Conservation (phyloP, 1,284 basidiomycete genomes). For the Ustilago loliicola region DNA sequence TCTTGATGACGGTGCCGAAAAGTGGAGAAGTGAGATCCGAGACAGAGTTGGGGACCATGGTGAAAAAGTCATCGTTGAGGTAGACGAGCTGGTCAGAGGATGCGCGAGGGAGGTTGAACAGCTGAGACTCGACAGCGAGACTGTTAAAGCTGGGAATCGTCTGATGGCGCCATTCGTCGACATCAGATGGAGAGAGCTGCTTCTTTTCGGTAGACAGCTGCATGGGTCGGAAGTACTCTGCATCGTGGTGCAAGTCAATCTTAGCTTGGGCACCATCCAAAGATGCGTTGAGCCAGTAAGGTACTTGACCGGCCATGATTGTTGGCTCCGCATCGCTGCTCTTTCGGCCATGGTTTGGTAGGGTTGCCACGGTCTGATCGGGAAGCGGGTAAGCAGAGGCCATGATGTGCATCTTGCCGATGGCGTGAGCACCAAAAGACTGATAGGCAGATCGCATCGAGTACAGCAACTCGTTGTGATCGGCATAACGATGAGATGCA, state of each 20-base stretch:
- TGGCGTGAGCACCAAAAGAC: conserved; percentile 18
- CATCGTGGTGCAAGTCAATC: conserved; percentile 40
- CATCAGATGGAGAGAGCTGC: conserved; percentile 8
- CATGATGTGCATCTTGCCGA: conserved; percentile 51
- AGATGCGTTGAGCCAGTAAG: conserved; percentile 25
- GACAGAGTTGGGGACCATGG: conserved; percentile 20
- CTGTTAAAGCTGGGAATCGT: conserved; percentile 58
- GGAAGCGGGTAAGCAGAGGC: conserved; percentile 48
- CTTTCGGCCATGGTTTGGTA: not conserved
- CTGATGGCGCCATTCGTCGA: conserved; percentile 34
- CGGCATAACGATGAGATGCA: conserved; percentile 38
- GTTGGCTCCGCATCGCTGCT: not conserved
- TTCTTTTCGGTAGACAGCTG: conserved; percentile 6
- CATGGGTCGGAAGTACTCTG: conserved; percentile 40
- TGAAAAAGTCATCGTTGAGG: conserved; percentile 62
- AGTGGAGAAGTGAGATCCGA: conserved; percentile 53
- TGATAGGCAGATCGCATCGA: conserved; percentile 38
- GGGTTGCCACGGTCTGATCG: not conserved
- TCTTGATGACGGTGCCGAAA: conserved; percentile 52
- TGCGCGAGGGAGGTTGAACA: conserved; percentile 34
- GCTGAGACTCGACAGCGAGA: conserved; percentile 55
- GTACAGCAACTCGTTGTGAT: conserved; percentile 54
- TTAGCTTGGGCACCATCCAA: not conserved
- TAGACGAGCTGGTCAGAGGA: conserved; percentile 47
- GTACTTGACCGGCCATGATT: conserved; percentile 23